phyloP scores from a whole-genome alignment of 257 asterid species.

The Solanum paucissectum region DNA sequence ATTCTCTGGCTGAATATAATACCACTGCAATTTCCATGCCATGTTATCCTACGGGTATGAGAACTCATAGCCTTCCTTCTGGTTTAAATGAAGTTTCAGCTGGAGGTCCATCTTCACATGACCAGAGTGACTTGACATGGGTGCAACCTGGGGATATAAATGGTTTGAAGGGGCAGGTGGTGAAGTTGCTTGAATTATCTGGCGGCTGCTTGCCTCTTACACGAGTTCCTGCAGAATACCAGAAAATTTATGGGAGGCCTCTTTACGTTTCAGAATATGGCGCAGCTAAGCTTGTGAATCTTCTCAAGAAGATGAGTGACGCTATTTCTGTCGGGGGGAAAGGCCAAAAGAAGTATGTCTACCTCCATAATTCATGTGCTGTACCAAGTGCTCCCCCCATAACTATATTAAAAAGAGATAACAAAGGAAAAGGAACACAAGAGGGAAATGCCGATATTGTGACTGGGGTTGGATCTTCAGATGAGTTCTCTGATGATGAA shows the following conservation, averaged over 20 bases:
- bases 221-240: slow-evolving; percentile 66
- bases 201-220: slow-evolving; percentile 63
- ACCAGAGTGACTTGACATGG: slow-evolving; percentile 43
- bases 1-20: slow-evolving; percentile 36
- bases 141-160: slow-evolving; percentile 83
- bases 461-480: slow-evolving; percentile 42
- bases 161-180: slow-evolving; percentile 73
- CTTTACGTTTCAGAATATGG: slow-evolving; percentile 71
- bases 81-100: slow-evolving; percentile 30
- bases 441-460: slow-evolving; percentile 23
- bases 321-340: slow-evolving; percentile 43
- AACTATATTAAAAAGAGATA: slow-evolving; percentile 34
- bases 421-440: slow-evolving; percentile 34
- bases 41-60: slow-evolving; percentile 19
- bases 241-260: slow-evolving; percentile 64
- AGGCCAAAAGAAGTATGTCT: slow-evolving; percentile 47
- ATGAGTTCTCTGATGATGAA: slow-evolving; percentile 63
- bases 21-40: slow-evolving; percentile 22
- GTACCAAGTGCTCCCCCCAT: slow-evolving; percentile 21
- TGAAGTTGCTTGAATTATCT: slow-evolving; percentile 54
- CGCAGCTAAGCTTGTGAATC: slow-evolving; percentile 52
- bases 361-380: slow-evolving; percentile 28
- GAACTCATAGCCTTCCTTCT: slow-evolving; percentile 33
- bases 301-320: slow-evolving; percentile 68
- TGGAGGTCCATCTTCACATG: slow-evolving; percentile 13